phyloP scores from a whole-genome alignment of 73 alveolate genomes.

The Paramecium tetraurelia region DNA sequence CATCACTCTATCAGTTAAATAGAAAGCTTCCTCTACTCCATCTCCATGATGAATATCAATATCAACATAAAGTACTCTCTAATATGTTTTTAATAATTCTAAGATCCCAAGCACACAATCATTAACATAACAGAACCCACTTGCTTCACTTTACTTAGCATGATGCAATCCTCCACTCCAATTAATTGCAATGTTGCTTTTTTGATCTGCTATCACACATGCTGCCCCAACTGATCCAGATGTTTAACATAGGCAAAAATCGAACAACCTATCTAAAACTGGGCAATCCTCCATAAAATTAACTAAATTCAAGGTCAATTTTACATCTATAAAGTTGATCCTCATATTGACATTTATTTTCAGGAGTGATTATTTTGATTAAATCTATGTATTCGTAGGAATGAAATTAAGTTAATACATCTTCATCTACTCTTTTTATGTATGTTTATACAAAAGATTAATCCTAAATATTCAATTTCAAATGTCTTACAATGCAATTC shows the following conservation, averaged over 20 bases:
- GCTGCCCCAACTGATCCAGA: conserved; percentile 84
- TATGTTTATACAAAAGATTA: conserved; percentile 61
- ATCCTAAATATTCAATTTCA: conserved; percentile 27
- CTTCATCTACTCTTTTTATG: conserved; percentile 60
- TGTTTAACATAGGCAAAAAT: conserved; percentile 88
- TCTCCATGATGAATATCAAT: conserved; percentile 99
- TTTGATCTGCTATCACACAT: conserved; percentile 66
- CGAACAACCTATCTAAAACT: conserved; percentile 88
- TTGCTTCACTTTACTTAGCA: conserved; percentile 97
- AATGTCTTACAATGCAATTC: conserved; percentile 12
- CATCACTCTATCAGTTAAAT: conserved; percentile 95
- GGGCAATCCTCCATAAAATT: conserved; percentile 90
- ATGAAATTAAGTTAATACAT: conserved; percentile 55
- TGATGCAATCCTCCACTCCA: conserved; percentile 99
- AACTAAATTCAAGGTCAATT: not conserved
- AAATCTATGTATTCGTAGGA: conserved; percentile 58
- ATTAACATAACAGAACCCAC: conserved; percentile 97
- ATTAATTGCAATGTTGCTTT: conserved; percentile 90
- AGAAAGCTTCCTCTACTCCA: conserved; percentile 99
- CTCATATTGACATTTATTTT: conserved; percentile 53
- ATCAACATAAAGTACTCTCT: conserved; percentile 94
- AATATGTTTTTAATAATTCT: conserved; percentile 84
- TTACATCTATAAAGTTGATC: conserved; percentile 63
- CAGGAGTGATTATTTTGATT: conserved; percentile 50
- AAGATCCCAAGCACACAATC: conserved; percentile 96